Base-by-base conservation (phyloP, 768 basidiomycete species). In the Naganishia onofrii region DNA sequence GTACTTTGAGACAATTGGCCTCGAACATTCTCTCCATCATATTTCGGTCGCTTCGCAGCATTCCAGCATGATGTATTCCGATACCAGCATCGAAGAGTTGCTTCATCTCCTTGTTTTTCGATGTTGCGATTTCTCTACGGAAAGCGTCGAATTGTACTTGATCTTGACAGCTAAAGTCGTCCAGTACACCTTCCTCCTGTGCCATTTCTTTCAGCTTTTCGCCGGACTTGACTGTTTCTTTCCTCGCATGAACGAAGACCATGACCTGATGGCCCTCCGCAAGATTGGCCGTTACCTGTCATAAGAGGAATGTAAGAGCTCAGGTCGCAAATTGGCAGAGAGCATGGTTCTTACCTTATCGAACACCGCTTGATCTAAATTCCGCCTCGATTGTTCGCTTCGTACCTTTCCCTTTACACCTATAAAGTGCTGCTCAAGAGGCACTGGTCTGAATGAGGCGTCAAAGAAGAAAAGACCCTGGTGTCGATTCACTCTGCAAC, bases 191-290 rank as follows among this genome's bases (percentile, higher is more conserved):
- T 70, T 96, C 91, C 19, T 84, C 78, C 3, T 86, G 72, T 3
- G 92, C 88, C 68, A 88, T 84, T 71, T 98, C 96, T 69, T 87
- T 87, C 29, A 99, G 84, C 12, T 85, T 86, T 76, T 88, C 83
- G 0, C 94, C 94, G 0, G 91, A 87, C 78, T 95, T 96, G 65
- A 98, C 96, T 0, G 96, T 99, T 77, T 98, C 96, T 82, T 96
- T 98, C 34, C 96, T 86, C 17, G 96, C 92, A 80, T 99, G 96
- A 10, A 99, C 96, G 76, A 99, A 99, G 0, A 99, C 94, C 94
- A 99, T 98, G 71, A 96, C 93, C 80, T 98, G 96, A 82, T 99
- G 96, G 2, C 94, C 96, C 74, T 88, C 86, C n/a, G 82, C 84
- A 32, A 98, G 91, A 7, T 98, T 84, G 38, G 90, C 89, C 3